Conservation (phyloP, 139 green algal species). For the Cymbomonas tetramitiformis region DNA sequence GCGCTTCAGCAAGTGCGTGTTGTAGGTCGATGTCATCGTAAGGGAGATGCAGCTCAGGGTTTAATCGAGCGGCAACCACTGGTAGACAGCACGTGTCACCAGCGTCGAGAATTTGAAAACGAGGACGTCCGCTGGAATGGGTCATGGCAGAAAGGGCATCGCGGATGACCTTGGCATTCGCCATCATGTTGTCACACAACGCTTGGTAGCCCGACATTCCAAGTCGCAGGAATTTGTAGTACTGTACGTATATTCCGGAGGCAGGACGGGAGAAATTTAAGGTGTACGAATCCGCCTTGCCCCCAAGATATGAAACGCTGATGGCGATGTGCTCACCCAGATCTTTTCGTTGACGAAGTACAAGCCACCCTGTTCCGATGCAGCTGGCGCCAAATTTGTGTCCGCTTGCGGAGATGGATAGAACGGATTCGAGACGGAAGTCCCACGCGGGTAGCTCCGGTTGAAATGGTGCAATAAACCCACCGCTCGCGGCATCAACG, state of each 20-base stretch:
- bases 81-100: neutral
- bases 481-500: slow-evolving; percentile 33
- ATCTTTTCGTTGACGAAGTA: slow-evolving; percentile 22
- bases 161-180: neutral
- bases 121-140: neutral
- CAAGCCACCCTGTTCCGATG: slow-evolving; percentile 27
- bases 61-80: neutral
- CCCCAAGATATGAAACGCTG: slow-evolving; percentile 30
- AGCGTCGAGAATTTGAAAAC: neutral
- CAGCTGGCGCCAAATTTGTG: slow-evolving; percentile 36
- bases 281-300: slow-evolving; percentile 14
- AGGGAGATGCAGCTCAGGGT: neutral
- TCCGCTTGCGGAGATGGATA: slow-evolving; percentile 25
- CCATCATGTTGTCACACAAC: neutral
- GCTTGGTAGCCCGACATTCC: neutral
- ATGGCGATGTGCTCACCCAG: slow-evolving; percentile 31
- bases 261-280: slow-evolving; percentile 8
- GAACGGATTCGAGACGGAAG: slow-evolving; percentile 25
- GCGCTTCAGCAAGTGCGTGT: neutral
- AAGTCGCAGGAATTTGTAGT: slow-evolving; percentile 1
- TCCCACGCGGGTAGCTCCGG: slow-evolving; percentile 25
- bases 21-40: slow-evolving; percentile 1
- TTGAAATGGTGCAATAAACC: slow-evolving; percentile 32
- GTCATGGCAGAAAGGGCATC: neutral
- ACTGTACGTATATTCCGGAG: neutral